Conservation (phyloP, 2,329 filamentous ascomycete genomes). For the Xylaria multiplex region DNA sequence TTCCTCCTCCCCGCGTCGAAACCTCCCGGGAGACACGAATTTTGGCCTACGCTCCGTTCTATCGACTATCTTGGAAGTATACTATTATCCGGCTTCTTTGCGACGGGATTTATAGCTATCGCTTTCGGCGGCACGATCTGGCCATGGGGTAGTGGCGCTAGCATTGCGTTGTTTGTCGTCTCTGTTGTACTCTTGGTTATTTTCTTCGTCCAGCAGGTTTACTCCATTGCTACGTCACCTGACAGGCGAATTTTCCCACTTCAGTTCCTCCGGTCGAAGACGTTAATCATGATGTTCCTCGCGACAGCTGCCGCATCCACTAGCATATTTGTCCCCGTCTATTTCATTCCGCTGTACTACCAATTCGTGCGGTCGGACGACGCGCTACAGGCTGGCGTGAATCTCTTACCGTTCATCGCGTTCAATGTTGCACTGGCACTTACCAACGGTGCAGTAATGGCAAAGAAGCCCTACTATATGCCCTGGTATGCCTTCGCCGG, state of each 20-base stretch:
- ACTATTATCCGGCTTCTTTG: conserved; percentile 55
- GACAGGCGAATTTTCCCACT: conserved; percentile 57
- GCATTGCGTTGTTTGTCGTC: conserved; percentile 59
- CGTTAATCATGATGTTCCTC: conserved; percentile 52
- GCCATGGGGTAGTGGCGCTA: conserved; percentile 56
- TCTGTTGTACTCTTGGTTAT: conserved; percentile 54
- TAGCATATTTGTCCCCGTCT: conserved; percentile 47
- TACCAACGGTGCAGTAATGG: conserved; percentile 50
- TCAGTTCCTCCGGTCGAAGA: conserved; percentile 52
- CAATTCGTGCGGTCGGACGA: conserved; percentile 57
- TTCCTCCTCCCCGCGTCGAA: conserved; percentile 45
- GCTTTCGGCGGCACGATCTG: conserved; percentile 61
- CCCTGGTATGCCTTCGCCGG: conserved; percentile 24
- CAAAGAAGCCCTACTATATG: conserved; percentile 45
- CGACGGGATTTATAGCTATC: conserved; percentile 58
- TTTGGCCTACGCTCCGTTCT: conserved; percentile 41
- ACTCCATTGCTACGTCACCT: conserved; percentile 53
- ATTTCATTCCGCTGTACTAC: conserved; percentile 65
- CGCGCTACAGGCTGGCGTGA: conserved; percentile 54
- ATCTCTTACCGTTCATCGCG: conserved; percentile 55
- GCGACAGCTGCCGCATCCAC: no score
- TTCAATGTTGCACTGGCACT: conserved; percentile 50
- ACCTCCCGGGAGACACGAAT: conserved; percentile 29
- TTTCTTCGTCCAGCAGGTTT: conserved; percentile 59
- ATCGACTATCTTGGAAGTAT: conserved; percentile 58